Base-by-base conservation (phyloP, 495 filamentous ascomycete genomes). In the Hypoxylon subgilvum region DNA sequence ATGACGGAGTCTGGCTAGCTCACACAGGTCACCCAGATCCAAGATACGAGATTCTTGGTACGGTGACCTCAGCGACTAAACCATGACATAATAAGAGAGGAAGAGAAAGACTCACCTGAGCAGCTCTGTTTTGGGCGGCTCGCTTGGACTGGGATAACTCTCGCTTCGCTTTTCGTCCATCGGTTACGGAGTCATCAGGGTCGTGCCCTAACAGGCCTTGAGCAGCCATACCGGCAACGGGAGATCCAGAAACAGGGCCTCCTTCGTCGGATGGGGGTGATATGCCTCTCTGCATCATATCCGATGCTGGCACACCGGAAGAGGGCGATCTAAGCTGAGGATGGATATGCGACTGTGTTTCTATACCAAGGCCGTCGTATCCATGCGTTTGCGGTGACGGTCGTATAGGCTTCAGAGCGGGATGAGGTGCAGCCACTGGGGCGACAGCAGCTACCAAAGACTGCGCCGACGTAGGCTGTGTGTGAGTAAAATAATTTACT, bases 131-230 rank as follows among this genome's bases (percentile, higher is more conserved):
- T 72, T 98, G 94, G 32, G 95, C 94, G 14, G 94, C 94, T 58
- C 94, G 86, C 76, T 98, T 98, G 36, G 90, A 94, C 10, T 90
- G 92, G 17, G 91, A 96, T 41, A 98, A 75, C 74, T 97, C 94
- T 35, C 94, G 82, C 75, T 96, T 96, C 8, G 72, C 71, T 56
- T 78, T 79, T 42, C 75, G 69, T 17, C 76, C 76, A 43, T 80
- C 78, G 17, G 61, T 49, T 13, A 72, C 55, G 1, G 50, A 46
- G 14, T 67, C 61, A 16, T 75, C 72, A 16, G 52, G 53, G 13
- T 70, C 67, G 19, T 67, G 67, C 14, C 60, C 57, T 48, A 70
- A 50, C 22, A 70, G 56, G 18, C 61, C 61, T 47, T 70, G 67
- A 30, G 65, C 67, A 47, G 65, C 58, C 67, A 70, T 70, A n/a